Conservation (phyloP, 1,139 yeast species). For the Geotrichum candidum region DNA sequence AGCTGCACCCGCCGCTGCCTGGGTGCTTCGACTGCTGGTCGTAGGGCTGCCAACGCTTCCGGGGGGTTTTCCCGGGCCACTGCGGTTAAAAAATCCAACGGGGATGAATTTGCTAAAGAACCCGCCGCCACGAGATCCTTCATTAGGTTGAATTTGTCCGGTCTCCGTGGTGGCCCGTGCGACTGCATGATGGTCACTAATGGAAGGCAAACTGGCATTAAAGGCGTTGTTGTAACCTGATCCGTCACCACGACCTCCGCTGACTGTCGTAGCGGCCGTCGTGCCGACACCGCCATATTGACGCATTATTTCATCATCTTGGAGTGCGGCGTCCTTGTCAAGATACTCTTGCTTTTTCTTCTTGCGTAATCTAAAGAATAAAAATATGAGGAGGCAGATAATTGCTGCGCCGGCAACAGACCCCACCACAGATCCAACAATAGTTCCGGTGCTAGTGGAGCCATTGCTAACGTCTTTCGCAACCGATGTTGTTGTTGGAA, state of each 20-base stretch:
- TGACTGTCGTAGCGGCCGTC: not conserved
- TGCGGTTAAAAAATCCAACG: not conserved
- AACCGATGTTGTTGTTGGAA: conserved; percentile 7
- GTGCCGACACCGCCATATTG: conserved; percentile 8
- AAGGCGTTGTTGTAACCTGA: not conserved
- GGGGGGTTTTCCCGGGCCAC: not conserved
- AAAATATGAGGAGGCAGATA: conserved; percentile 24
- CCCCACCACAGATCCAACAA: conserved; percentile 45
- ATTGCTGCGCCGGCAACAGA: conserved; percentile 37
- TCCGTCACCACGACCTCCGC: not conserved
- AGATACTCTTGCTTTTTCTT: conserved; percentile 10
- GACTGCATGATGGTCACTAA: conserved; percentile 16
- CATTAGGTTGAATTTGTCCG: not conserved
- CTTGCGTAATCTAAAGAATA: conserved; percentile 18
- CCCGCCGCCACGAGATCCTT: not conserved
- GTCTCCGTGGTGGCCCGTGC: conserved; percentile 9
- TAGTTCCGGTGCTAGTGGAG: conserved; percentile 27
- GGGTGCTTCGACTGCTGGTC: not conserved
- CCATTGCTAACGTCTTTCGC: conserved; percentile 7
- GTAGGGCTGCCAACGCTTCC: not conserved
- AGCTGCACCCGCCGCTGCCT: conserved; percentile 3
- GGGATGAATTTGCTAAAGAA: not conserved
- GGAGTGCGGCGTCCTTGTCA: not conserved
- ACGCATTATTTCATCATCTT: conserved; percentile 4
- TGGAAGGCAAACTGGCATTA: conserved; percentile 11